Base-by-base conservation (phyloP, 768 basidiomycete species). In the Leccinum uliginosum region DNA sequence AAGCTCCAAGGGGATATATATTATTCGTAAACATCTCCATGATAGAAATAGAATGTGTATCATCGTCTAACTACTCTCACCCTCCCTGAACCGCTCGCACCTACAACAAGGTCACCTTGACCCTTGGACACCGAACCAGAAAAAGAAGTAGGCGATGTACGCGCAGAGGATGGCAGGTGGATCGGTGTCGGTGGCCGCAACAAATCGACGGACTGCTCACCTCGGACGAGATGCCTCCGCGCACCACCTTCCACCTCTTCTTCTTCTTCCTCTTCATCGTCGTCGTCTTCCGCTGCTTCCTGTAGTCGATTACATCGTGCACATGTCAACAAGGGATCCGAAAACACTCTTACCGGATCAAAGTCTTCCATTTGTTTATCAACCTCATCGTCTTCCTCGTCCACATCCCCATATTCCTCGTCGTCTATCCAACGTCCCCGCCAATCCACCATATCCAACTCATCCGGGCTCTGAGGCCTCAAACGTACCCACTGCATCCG, bases 401-500 rank as follows among this genome's bases (percentile, higher is more conserved):
- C 83, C 32, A 87, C 82, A 34, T 86, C 85, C 23, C 87, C 86
- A 17, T 89, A 87, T 32, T 85, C 84, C 29, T 86, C 86, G 19
- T 86, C 85, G 14, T 83, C 83, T 59, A 91, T 84, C 92, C 93
- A 98, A 50, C 89, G 76, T 6, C 95, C 95, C 56, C 89, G 81
- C 84, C 87, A 93, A 70, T 97, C 95, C 29, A 97, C 94, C 65
- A 80, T 76, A 63, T 94, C 92, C 65, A 98, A 72, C 64, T 95
- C 92, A 54, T 82, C 82, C 2, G 85, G 80, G 56, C 78, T 84
- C 70, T 89, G 85, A 30, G 96, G 96, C 57, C 96, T 78, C 71
- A 93, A 71, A 54, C 97, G 80, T 71, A 98, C 72, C 97, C 97
- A 99, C 66, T 88, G 87, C 95, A 99, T 98, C 57, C 97, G 80